These are phyloP conservation scores for Ceratopteris richardii DNA, from an alignment of 75 land plant species.

Conservation along the genomic window DNA sequence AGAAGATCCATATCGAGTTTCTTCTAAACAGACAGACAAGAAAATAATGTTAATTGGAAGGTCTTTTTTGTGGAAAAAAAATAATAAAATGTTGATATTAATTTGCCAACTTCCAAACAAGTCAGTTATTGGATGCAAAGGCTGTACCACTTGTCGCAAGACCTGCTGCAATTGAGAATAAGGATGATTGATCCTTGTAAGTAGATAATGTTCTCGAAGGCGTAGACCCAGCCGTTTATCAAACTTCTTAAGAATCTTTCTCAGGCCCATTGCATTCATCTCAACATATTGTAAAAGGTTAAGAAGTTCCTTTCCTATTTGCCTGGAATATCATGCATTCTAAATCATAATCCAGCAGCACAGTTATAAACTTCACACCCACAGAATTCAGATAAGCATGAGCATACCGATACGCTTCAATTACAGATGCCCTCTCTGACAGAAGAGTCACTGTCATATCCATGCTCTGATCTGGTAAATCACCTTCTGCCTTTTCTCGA, in stretches of 20 bases:
- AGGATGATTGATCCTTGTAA: conserved; percentile 88
- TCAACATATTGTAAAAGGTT: conserved; percentile 77
- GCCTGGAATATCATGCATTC: conserved; percentile 28
- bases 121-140: no score
- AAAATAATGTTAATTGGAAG: no score
- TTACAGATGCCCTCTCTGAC: background rate
- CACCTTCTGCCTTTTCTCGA: conserved; percentile 12
- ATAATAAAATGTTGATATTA: no score
- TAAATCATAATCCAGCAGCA: background rate
- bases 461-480: background rate
- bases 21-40: no score
- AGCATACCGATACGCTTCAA: background rate
- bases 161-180: conserved; percentile 60
- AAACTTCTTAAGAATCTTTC: conserved; percentile 92
- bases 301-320: conserved; percentile 62
- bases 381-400: no score
- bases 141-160: conserved; percentile 32
- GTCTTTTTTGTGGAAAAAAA: no score
- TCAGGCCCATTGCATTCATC: conserved; percentile 78
- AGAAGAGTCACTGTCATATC: background rate
- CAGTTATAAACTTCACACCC: no score
- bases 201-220: conserved; percentile 81
- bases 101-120: no score
- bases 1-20: no score
- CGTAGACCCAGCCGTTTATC: conserved; percentile 84